Evolutionary conservation across 1,284 basidiomycete genomes (phyloP).

Genomic region (Ustilago hordei): DNA sequence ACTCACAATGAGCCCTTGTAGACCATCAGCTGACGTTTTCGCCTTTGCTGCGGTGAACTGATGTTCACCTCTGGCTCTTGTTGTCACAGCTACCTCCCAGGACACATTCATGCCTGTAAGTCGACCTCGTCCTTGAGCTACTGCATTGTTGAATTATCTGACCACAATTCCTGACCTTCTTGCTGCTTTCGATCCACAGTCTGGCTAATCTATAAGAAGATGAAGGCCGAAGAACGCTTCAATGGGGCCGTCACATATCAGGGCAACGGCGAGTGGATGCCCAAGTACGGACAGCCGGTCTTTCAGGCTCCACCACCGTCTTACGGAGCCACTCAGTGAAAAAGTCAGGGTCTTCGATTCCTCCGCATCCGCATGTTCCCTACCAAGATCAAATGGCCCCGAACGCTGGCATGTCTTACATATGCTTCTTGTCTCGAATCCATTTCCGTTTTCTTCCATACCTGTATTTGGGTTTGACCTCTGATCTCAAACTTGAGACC

Average conservation of each 20-base stretch:
- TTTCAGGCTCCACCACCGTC: conserved; percentile 34
- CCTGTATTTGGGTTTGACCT: neutral
- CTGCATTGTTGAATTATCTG: neutral
- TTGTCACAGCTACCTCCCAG: conserved; percentile 35
- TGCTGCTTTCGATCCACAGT: conserved; percentile 14
- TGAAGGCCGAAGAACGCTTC: conserved; percentile 57
- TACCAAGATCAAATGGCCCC: neutral
- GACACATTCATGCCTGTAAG: conserved; percentile 49
- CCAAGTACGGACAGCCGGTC: conserved; percentile 34
- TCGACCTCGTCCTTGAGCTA: neutral
- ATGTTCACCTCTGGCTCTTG: neutral
- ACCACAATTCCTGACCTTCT: neutral
- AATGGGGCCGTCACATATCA: conserved; percentile 47
- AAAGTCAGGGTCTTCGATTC: neutral
- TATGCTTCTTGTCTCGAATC: neutral
- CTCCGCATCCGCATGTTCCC: neutral
- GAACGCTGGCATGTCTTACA: neutral
- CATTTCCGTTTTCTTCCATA: neutral
- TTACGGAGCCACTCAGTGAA: conserved; percentile 37
- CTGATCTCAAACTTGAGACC: neutral
- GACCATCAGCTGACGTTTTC: neutral
- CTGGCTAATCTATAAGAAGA: conserved; percentile 58
- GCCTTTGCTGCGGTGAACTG: neutral
- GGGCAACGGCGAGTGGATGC: conserved; percentile 56
- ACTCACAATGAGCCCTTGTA: too few species aligned